Evolutionary conservation across 2,329 filamentous ascomycete species (phyloP), one percentile per base, ranked within the genome.

Genomic region (Colletotrichum horii): DNA sequence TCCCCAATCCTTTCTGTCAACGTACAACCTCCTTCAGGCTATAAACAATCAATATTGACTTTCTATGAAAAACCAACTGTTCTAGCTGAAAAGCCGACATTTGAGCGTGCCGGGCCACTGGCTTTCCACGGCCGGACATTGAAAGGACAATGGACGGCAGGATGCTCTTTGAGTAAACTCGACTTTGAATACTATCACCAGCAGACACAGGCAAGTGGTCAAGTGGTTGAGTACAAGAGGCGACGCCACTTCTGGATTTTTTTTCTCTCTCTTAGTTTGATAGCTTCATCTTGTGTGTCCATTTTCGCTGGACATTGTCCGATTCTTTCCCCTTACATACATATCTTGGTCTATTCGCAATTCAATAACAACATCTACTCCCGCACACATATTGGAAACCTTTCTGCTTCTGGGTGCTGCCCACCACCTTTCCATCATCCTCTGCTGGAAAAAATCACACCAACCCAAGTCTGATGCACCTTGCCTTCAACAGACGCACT

Each of bases 11-110:
- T 1, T 48, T 52, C 43, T n/a, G n/a, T 52, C 11, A 22, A 52
- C n/a, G 6, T 52, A 3, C 0, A 8, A 52, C 6, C 9, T n/a
- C 19, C 14, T 0, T 52, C n/a, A 24, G 0, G n/a, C 24, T 52
- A 8, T 22, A 22, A 22, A 6, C n/a, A 4, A 19, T 30, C 0
- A 1, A 58, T 6, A 30, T 14, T 8, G 24, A 58, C 1, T 26
- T 22, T 1, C 4, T 1, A 14, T 58, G 8, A 19, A 58, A 4
- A 3, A 58, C 4, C 4, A 28, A 26, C 14, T 30, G 26, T 30
- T 58, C 24, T 58, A 58, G 55, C 24, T 4, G 43, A 8, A 52
- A 58, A 28, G 55, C 55, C 24, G 22, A 28, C 55, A 14, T 14
- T 14, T 58, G 38, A 19, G 38, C 0, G 38, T 48, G 8, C 28